Conservation (phyloP, 371 early-diverging fungal genomes). For the Lichtheimia corymbifera region DNA sequence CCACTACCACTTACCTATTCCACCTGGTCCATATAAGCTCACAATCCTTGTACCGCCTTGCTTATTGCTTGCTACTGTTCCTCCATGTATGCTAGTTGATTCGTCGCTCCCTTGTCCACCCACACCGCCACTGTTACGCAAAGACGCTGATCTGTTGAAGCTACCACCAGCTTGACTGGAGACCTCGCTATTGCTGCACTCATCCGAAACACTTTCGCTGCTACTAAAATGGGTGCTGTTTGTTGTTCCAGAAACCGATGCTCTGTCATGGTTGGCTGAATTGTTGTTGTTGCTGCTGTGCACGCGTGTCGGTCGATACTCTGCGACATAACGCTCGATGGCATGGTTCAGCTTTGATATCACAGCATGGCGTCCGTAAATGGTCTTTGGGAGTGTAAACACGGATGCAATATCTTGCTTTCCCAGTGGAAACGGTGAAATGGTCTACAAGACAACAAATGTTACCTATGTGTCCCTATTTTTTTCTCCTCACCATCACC, state of each 20-base stretch:
- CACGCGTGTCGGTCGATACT: conserved; percentile 21
- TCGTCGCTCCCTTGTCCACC: no score
- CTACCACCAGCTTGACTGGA: no score
- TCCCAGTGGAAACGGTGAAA: conserved; percentile 37
- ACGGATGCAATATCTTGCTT: conserved; percentile 45
- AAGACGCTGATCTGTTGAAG: no score
- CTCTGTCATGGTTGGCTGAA: conserved; percentile 16
- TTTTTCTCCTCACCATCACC: not conserved
- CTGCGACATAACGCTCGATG: conserved; percentile 34
- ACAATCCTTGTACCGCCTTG: conserved; percentile 20
- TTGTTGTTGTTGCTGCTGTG: conserved; percentile 9
- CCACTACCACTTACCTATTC: conserved; percentile 15
- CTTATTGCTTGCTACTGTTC: no score
- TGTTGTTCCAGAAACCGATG: not conserved
- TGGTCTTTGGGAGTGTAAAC: conserved; percentile 41
- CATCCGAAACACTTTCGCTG: conserved; percentile 3
- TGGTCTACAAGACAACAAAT: not conserved
- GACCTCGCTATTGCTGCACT: no score
- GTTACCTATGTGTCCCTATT: conserved; percentile 23
- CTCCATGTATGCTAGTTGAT: no score
- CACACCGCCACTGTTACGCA: no score
- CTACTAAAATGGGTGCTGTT: not conserved
- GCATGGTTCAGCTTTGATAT: conserved; percentile 35
- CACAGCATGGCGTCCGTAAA: conserved; percentile 39
- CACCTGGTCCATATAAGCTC: conserved; percentile 38